phyloP scores from a whole-genome alignment of 2,329 filamentous ascomycete genomes.

The Xylariaceae sp. region DNA sequence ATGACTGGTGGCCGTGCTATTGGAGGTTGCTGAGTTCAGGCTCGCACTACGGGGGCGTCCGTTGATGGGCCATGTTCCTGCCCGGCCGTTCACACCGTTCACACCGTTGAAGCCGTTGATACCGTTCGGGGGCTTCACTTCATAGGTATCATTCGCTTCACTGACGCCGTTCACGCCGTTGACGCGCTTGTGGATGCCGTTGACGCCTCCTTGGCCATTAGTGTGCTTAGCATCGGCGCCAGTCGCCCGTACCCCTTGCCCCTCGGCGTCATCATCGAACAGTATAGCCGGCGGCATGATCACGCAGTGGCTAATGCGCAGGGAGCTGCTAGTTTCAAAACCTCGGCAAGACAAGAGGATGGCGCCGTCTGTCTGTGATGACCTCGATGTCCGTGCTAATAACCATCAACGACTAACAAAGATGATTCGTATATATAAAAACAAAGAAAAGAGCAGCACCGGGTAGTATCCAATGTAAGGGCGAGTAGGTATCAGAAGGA shows the following conservation, averaged over 20 bases:
- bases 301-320: constrained; percentile 14
- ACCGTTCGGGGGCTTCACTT: too few species aligned
- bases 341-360: constrained; percentile 1
- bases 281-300: constrained; percentile 25
- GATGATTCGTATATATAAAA: neutral
- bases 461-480: too few species aligned
- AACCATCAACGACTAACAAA: neutral
- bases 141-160: neutral
- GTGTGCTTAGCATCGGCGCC: constrained; percentile 14
- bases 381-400: neutral
- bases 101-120: neutral
- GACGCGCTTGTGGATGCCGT: constrained; percentile 19
- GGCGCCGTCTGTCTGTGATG: neutral
- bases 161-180: constrained; percentile 10
- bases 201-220: constrained; percentile 13
- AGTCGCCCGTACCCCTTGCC: constrained; percentile 13
- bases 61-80: constrained; percentile 22
- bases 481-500: too few species aligned
- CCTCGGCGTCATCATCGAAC: constrained; percentile 6
- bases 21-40: constrained; percentile 14
- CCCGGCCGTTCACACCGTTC: constrained; percentile 6
- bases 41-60: constrained; percentile 17
- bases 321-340: constrained; percentile 3
- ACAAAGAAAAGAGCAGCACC: too few species aligned
- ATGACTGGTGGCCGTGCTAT: constrained; percentile 10